A percentile compares a stretch with the other conserved stretches of the same genome.
Conservation (phyloP, 345 rosid species). For the Populus pruinosa region DNA sequence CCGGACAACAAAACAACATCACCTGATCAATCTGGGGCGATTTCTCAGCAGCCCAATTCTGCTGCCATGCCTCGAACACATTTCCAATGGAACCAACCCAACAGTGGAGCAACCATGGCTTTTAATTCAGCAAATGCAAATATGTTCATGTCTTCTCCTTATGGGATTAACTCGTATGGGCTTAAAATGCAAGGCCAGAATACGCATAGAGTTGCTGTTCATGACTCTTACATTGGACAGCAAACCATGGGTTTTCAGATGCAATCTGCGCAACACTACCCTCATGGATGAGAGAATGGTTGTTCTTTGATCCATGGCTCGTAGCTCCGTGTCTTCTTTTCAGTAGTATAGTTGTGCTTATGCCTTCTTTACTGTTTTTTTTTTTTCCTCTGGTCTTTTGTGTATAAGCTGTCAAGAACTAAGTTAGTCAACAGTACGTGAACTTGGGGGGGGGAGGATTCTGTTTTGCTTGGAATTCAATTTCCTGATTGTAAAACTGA, state of each 20-base stretch:
- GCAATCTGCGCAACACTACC: constrained; percentile 42
- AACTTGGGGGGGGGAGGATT: constrained; percentile 20
- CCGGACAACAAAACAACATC: constrained; percentile 43
- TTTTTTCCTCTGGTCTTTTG: constrained; percentile 13
- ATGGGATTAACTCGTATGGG: constrained; percentile 36
- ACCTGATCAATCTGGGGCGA: constrained; percentile 35
- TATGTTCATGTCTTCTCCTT: constrained; percentile 38
- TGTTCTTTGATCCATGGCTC: constrained; percentile 7
- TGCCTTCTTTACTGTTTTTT: background rate
- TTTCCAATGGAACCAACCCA: constrained; percentile 52
- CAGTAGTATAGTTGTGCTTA: constrained; percentile 30
- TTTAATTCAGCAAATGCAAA: constrained; percentile 37
- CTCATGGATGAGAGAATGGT: constrained; percentile 38
- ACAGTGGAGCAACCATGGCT: constrained; percentile 31
- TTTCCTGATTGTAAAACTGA: constrained; percentile 16
- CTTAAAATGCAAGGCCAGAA: constrained; percentile 41
- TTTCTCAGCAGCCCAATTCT: constrained; percentile 31
- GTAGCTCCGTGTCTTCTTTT: constrained; percentile 4
- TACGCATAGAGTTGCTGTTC: constrained; percentile 24
- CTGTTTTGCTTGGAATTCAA: constrained; percentile 23
- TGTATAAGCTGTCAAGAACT: constrained; percentile 32
- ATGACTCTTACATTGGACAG: constrained; percentile 35
- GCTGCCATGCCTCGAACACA: constrained; percentile 35
- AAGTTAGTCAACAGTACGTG: constrained; percentile 21
- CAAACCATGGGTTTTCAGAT: constrained; percentile 44